Evolutionary conservation across 225 moss, liverwort and hornwort species (phyloP), one percentile per base, ranked within the genome.

Genomic region (Neckera pumila): DNA sequence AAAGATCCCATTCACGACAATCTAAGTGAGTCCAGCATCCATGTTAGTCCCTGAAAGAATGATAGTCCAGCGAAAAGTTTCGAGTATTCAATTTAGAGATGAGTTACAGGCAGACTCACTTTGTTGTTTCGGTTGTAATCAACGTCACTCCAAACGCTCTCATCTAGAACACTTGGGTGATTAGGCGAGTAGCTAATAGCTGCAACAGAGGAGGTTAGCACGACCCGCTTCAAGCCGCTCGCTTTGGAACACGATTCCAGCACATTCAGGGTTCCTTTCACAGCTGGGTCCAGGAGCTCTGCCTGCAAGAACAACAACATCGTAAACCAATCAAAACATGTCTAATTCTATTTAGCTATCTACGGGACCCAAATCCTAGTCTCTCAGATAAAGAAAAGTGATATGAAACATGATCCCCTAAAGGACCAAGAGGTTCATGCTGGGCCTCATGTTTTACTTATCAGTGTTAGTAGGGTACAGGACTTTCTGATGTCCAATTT

Each of bases 201-300:
- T 49, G 60, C 86, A 28, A 30, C 11, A 71, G 93, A 94, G 38
- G 93, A 96, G 49, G 92, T 94, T 11, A 95, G 49, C 64, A 93
- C 90, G 26, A 96, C 77, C 62, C 93, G 89, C 87, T 91, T 93
- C 79, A 90, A 57, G 70, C 73, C 11, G 26, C 27, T 90, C 36
- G 61, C 88, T 75, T 92, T 91, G 27, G 81, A 77, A 79, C 80
- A 91, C 36, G 91, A 84, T 82, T 81, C 79, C 30, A 94, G 86
- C 83, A 95, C 88, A 86, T 92, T 94, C 34, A 94, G 25, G 20
- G 95, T 95, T 43, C 94, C 93, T 43, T 94, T 87, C 76, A 94
- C 14, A 19, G 94, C 94, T 34, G 93, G 94, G 40, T 90, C 88
- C 63, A 95, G 30, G 49, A 94, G 36, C 74, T 94, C 65, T 30